Base-by-base conservation (phyloP, 306 rosid genomes). In the Albizia julibrissin region DNA sequence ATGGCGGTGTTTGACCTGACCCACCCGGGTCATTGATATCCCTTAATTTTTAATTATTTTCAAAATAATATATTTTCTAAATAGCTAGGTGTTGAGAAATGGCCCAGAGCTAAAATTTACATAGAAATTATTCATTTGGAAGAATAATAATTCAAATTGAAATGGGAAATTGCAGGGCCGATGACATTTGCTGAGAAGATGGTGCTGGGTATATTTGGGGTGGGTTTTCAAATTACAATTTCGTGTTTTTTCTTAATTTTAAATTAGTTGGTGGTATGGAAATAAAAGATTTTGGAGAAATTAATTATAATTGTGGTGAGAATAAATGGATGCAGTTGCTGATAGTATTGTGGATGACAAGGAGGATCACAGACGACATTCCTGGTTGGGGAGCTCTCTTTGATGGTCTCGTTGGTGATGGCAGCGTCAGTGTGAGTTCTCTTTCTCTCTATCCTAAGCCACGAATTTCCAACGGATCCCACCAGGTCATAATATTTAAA, bases 371-470 rank as follows among this genome's bases (percentile, higher is more conserved):
- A 59, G 93, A 93, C 66, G 97, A 94, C 43, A 79, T 93, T 79
- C 97, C 98, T 34, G 98, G 98, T 40, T 94, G 98, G 97, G 98
- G 97, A 79, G 69, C 79, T 79, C 92, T 91, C 65, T 93, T 94
- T 81, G 49, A 93, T 67, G 95, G 91, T 58, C 92, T 89, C 34
- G 95, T 88, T 59, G 97, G 97, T 29, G 98, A 95, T 85, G 98
- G 98, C 71, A 91, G 92, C 49, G 93, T 86, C 19, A 93, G 98
- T 79, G 98, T 94, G 75, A 91, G 97, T 84, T 12, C 5, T 15
- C 3, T 56, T n/a, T 56, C 10, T 42, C 29, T 10, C 27, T 8
- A 21, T 21, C 22, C 61, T 42, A 29, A 29, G 31, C 31, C 31
- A 29, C 31, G 31, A 29, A 29, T 29, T 29, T 29, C 3, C 2